Base-by-base conservation (phyloP, 306 rosid genomes). In the Fragaria nilgerrensis region DNA sequence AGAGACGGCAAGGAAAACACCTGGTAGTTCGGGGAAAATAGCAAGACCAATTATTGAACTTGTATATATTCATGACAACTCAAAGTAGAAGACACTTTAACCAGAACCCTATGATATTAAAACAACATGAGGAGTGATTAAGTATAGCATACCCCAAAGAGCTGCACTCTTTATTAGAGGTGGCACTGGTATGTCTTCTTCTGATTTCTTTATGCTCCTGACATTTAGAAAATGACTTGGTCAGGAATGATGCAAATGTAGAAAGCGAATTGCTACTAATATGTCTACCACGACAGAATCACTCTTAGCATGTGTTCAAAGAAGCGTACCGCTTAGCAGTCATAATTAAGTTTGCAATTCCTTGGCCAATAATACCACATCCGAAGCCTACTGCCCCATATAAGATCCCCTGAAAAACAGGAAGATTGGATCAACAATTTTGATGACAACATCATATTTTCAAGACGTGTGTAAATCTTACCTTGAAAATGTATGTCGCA, bases 321-420 rank as follows among this genome's bases (percentile, higher is more conserved):
- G 74, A 61, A 66, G 49, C 59, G 14, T 88, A 92, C 97, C 97
- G 85, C 84, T 95, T 95, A 43, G 90, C 93, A 75, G 85, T 95
- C 99, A 95, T 95, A 76, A 95, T 86, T 86, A 85, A 82, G 83
- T 95, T 95, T 78, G 97, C 97, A 75, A 95, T 88, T 80, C 99
- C 99, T 85, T 95, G 99, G 78, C 99, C 99, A 72, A 95, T 49
- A 47, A 95, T 85, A 66, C 99, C 99, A 84, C 99, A 95, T 78
- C 88, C 97, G 77, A 92, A 90, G 39, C 99, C 99, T 81, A 92
- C 97, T 3, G 87, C 75, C 73, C 96, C 99, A 82, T 95, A 95
- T 80, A 90, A 72, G 27, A 90, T 88, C 76, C 99, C 99, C 99
- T 95, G 87, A 81, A 87, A 3, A 64, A 6, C 27, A 19, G 36